Evolutionary conservation across 1,139 yeast genomes (phyloP).

Genomic region (Lodderomyces orthopsilosis): DNA sequence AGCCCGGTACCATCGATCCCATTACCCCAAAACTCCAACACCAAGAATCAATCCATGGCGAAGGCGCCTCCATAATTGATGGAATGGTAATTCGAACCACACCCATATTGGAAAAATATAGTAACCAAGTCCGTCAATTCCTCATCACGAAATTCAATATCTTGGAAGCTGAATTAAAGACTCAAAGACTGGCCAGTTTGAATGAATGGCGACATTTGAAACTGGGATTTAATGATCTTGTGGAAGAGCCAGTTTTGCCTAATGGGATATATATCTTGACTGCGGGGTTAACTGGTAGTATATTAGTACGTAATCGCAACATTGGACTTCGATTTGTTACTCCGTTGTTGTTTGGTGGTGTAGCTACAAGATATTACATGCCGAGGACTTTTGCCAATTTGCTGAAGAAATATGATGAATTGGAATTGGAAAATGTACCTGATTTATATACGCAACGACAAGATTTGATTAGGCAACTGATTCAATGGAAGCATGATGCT

Average conservation of each 20-base stretch:
- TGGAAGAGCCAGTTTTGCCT: conserved; percentile 53
- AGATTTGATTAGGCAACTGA: conserved; percentile 15
- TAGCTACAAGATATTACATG: conserved; percentile 36
- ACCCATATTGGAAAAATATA: conserved; percentile 43
- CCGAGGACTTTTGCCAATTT: conserved; percentile 30
- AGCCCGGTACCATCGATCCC: conserved; percentile 46
- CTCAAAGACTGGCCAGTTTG: conserved; percentile 42
- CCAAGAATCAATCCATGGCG: conserved; percentile 41
- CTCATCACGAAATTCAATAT: conserved; percentile 37
- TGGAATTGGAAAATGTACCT: conserved; percentile 50
- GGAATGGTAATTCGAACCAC: conserved; percentile 55
- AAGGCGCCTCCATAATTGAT: conserved; percentile 36
- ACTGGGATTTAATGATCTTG: conserved; percentile 21
- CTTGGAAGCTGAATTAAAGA: conserved; percentile 41
- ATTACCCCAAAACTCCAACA: conserved; percentile 34
- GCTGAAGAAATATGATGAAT: conserved; percentile 26
- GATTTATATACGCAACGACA: conserved; percentile 33
- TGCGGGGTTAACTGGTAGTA: conserved; percentile 54
- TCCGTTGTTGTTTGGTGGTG: conserved; percentile 50
- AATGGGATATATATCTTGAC: conserved; percentile 53
- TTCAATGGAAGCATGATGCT: conserved; percentile 15
- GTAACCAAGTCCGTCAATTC: conserved; percentile 36
- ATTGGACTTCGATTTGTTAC: conserved; percentile 49
- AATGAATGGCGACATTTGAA: conserved; percentile 37
- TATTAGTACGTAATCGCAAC: conserved; percentile 45